These are phyloP conservation scores for Aspergillus japonicus DNA, from an alignment of 2,329 filamentous ascomycete species.

Conservation along the genomic window DNA sequence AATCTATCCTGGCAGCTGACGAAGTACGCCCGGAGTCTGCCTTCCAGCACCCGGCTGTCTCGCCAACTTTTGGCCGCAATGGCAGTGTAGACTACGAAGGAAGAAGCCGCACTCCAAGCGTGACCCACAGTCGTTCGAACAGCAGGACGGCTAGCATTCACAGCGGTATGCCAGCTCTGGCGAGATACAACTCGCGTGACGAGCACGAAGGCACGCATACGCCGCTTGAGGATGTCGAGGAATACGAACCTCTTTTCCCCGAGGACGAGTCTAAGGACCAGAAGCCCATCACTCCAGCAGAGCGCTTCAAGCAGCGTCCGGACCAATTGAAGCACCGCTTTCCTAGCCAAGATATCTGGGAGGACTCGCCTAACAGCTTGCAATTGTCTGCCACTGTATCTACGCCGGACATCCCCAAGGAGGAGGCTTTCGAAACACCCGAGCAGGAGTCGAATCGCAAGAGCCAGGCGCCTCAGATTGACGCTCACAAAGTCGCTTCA, in stretches of 20 bases:
- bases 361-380: conserved; percentile 85
- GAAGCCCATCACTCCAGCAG: conserved; percentile 51
- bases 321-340: conserved; percentile 66
- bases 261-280: conserved; percentile 66
- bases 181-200: conserved; percentile 56
- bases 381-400: conserved; percentile 77
- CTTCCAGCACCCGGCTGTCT: conserved; percentile 75
- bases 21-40: conserved; percentile 71
- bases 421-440: conserved; percentile 43
- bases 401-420: conserved; percentile 66
- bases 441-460: conserved; percentile 51
- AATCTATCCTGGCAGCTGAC: conserved; percentile 85
- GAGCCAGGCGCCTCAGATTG: conserved; percentile 40
- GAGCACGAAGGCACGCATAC: conserved; percentile 57
- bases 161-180: conserved; percentile 52
- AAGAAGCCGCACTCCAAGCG: conserved; percentile 54
- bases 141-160: conserved; percentile 65
- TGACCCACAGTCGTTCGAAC: conserved; percentile 61
- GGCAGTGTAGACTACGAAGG: conserved; percentile 55
- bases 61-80: conserved; percentile 66
- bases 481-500: conserved; percentile 35
- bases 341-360: conserved; percentile 95
- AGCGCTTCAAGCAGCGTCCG: conserved; percentile 56
- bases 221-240: conserved; percentile 81
- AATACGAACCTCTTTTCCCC: conserved; percentile 93